These are phyloP conservation scores for Trichothecium sympodiale DNA, from an alignment of 2,329 filamentous ascomycete species.

Conservation along the genomic window DNA sequence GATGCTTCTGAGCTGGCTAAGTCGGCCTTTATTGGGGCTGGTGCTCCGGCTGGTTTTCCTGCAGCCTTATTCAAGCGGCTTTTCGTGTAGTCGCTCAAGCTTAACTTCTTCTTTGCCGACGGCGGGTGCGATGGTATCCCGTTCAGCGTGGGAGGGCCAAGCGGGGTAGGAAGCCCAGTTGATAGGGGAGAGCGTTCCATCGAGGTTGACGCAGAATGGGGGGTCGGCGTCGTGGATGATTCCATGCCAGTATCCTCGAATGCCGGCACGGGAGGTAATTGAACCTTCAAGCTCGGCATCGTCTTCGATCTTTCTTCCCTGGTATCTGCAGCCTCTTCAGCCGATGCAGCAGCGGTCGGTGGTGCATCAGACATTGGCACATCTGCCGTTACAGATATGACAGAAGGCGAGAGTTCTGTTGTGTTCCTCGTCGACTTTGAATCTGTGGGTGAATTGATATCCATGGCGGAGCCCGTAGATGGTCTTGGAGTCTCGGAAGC, in stretches of 20 bases:
- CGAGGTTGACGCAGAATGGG: constrained; percentile 32
- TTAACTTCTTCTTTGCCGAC: constrained; percentile 57
- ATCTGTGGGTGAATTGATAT: constrained; percentile 26
- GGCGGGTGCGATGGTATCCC: constrained; percentile 38
- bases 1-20: constrained; percentile 23
- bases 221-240: constrained; percentile 25
- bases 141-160: constrained; percentile 29
- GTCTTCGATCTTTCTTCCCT: constrained; percentile 23
- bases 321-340: constrained; percentile 6
- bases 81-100: constrained; percentile 54
- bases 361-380: constrained; percentile 19
- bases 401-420: constrained; percentile 13
- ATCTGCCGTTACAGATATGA: constrained; percentile 13
- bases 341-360: constrained; percentile 2
- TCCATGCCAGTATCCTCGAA: constrained; percentile 31
- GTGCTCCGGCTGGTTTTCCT: constrained; percentile 18
- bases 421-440: constrained; percentile 13
- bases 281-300: constrained; percentile 38
- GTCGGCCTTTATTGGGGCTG: constrained; percentile 17
- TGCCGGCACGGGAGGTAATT: constrained; percentile 43
- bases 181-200: constrained; percentile 40
- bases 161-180: constrained; percentile 27
- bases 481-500: constrained; percentile 10
- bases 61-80: constrained; percentile 45
- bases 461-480: constrained; percentile 24